phyloP scores from a whole-genome alignment of 176 grass and related monocot genomes.

The Triticum timopheevii region DNA sequence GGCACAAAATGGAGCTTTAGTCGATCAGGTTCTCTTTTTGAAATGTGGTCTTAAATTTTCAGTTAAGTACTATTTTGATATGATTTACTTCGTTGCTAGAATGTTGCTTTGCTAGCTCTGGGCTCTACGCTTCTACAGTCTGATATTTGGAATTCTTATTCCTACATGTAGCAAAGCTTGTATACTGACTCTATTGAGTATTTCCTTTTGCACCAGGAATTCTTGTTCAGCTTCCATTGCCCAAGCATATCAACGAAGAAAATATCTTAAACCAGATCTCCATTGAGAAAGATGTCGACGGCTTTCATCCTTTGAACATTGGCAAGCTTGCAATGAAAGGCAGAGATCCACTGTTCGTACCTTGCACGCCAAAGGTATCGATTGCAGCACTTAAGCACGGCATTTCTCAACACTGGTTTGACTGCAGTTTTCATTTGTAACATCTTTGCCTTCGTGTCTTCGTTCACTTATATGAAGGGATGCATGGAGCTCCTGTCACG shows the following conservation, averaged over 20 bases:
- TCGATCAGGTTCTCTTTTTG: background rate
- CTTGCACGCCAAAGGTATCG: slow-evolving; percentile 89
- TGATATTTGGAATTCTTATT: background rate
- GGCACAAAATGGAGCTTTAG: background rate
- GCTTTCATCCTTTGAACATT: slow-evolving; percentile 97
- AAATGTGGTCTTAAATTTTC: background rate
- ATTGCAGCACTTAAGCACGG: background rate
- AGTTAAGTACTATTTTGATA: background rate
- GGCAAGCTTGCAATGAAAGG: slow-evolving; percentile 99
- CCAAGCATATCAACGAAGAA: slow-evolving; percentile 95
- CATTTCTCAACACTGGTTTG: background rate
- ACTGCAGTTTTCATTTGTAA: background rate
- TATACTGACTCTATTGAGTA: background rate
- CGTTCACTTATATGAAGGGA: slow-evolving; percentile 43
- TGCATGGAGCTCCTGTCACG: slow-evolving; percentile 87
- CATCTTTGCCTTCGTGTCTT: background rate
- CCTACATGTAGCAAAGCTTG: background rate
- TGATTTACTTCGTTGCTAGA: background rate
- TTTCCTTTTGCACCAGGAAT: slow-evolving; percentile 55
- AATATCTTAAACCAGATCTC: slow-evolving; percentile 73
- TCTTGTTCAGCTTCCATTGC: slow-evolving; percentile 91
- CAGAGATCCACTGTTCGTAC: slow-evolving; percentile 77
- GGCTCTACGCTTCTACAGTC: background rate
- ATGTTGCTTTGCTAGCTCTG: slow-evolving; percentile 7
- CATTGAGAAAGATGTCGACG: slow-evolving; percentile 96